These are phyloP conservation scores for Neonectria punicea DNA, from an alignment of 2,329 filamentous ascomycete genomes.

Conservation along the genomic window DNA sequence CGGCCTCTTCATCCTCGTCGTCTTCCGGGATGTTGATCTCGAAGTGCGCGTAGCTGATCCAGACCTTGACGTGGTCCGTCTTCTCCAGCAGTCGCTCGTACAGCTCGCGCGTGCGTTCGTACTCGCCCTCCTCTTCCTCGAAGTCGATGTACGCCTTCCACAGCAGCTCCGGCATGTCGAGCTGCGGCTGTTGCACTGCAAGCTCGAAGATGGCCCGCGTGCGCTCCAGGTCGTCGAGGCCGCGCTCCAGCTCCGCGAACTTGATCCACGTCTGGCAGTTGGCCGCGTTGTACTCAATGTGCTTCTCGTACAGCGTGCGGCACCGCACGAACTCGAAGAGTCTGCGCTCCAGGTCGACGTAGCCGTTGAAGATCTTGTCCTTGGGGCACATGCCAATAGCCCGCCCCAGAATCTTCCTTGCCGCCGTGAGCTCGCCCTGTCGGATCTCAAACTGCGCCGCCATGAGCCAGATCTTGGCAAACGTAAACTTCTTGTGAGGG, in stretches of 20 bases:
- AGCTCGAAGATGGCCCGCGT: conserved; percentile 92
- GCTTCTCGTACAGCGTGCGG: conserved; percentile 91
- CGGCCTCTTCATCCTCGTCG: conserved; percentile 71
- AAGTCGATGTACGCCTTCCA: conserved; percentile 99
- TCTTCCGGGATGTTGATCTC: conserved; percentile 93
- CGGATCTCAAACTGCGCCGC: conserved; percentile 94
- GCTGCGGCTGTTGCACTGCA: conserved; percentile 80
- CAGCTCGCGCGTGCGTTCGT: conserved; percentile 80
- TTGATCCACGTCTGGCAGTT: conserved; percentile 97
- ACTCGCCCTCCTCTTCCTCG: conserved; percentile 94
- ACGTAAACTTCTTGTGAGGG: conserved; percentile 97
- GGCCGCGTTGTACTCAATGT: conserved; percentile 88
- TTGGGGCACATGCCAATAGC: conserved; percentile 96
- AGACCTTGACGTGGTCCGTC: conserved; percentile 99
- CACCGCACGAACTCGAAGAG: conserved; percentile 95
- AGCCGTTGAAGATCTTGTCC: conserved; percentile 92
- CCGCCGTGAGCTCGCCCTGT: conserved; percentile 80
- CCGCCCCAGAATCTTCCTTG: conserved; percentile 88
- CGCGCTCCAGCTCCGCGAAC: conserved; percentile 92
- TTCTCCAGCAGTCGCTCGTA: conserved; percentile 93
- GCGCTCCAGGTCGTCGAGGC: conserved; percentile 88
- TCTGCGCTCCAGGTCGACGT: conserved; percentile 91
- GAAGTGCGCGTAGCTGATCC: conserved; percentile 98
- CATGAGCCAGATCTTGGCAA: conserved; percentile 94
- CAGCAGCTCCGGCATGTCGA: conserved; percentile 97